phyloP scores from a whole-genome alignment of 192 early-diverging fungal species.

The Mortierella antarctica region DNA sequence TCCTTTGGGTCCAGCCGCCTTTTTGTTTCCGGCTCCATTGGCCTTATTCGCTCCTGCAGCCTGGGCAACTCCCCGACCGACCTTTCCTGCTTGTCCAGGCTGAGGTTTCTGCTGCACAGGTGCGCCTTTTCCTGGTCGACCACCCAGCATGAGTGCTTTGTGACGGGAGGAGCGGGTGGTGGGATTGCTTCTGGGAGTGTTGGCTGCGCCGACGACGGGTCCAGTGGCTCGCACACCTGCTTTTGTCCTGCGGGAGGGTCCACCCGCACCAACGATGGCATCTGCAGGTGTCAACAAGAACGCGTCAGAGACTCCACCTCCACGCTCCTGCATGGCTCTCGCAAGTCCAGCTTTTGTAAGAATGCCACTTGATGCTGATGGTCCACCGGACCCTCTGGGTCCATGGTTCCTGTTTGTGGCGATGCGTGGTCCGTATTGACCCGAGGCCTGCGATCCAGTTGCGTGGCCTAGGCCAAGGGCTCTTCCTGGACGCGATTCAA shows the following conservation, averaged over 20 bases:
- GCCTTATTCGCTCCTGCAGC: constrained; percentile 1
- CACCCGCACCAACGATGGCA: not conserved
- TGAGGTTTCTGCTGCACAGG: not conserved
- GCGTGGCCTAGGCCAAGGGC: constrained; percentile 19
- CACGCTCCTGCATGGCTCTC: constrained; percentile 52
- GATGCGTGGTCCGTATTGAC: constrained; percentile 9
- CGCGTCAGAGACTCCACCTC: constrained; percentile 28
- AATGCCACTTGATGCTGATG: constrained; percentile 6
- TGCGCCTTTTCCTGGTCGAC: constrained; percentile 13
- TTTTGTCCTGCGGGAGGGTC: not conserved
- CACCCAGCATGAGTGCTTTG: constrained; percentile 33
- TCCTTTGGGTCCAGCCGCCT: not conserved
- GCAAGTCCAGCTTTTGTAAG: constrained; percentile 38
- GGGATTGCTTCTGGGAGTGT: not conserved
- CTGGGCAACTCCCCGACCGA: not conserved
- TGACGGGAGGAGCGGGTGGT: constrained; percentile 17
- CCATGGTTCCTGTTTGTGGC: not conserved
- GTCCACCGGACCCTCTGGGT: constrained; percentile 3
- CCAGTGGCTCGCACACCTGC: not conserved
- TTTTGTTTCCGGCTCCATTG: constrained; percentile 4
- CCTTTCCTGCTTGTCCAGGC: not conserved
- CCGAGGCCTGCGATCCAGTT: constrained; percentile 19
- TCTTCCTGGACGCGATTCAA: constrained; percentile 15
- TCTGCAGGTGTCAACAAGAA: constrained; percentile 31
- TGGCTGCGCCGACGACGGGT: not conserved